These are phyloP conservation scores for Notholithocarpus densiflorus DNA, from an alignment of 306 rosid genomes.

Conservation along the genomic window DNA sequence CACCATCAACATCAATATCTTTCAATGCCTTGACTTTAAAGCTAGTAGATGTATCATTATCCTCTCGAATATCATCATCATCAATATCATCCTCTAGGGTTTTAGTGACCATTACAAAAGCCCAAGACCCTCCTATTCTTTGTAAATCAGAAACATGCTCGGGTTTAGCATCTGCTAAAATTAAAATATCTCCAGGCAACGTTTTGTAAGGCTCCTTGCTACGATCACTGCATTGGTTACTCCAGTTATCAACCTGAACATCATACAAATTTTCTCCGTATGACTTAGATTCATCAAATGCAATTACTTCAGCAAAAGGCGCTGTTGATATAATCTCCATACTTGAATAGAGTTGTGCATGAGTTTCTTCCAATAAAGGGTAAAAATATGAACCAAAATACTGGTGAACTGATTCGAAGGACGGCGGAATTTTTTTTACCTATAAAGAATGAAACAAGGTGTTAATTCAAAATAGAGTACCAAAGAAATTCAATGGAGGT, in stretches of 20 bases:
- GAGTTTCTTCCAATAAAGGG: conserved; percentile 70
- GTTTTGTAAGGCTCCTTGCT: conserved; percentile 62
- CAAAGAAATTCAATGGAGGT: background rate
- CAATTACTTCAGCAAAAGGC: conserved; percentile 47
- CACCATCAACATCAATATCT: conserved; percentile 21
- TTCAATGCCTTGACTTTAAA: conserved; percentile 46
- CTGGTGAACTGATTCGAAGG: conserved; percentile 36
- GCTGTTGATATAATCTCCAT: conserved; percentile 45
- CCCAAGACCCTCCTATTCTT: conserved; percentile 51
- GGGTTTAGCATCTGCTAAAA: conserved; percentile 55
- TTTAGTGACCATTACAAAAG: conserved; percentile 36
- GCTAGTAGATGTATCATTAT: conserved; percentile 24
- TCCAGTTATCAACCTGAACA: conserved; percentile 44
- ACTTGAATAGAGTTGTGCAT: conserved; percentile 44
- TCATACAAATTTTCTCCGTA: conserved; percentile 22
- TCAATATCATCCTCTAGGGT: conserved; percentile 25
- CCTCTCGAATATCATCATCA: conserved; percentile 5
- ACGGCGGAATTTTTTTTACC: conserved; percentile 46
- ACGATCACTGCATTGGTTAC: conserved; percentile 35
- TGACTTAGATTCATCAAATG: conserved; percentile 21
- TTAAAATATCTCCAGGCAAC: conserved; percentile 59
- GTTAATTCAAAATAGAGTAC: background rate
- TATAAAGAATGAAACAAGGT: conserved; percentile 9
- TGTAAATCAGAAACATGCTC: conserved; percentile 43
- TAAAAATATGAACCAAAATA: conserved; percentile 45